phyloP scores from a whole-genome alignment of 306 rosid species.

The Abrus precatorius region DNA sequence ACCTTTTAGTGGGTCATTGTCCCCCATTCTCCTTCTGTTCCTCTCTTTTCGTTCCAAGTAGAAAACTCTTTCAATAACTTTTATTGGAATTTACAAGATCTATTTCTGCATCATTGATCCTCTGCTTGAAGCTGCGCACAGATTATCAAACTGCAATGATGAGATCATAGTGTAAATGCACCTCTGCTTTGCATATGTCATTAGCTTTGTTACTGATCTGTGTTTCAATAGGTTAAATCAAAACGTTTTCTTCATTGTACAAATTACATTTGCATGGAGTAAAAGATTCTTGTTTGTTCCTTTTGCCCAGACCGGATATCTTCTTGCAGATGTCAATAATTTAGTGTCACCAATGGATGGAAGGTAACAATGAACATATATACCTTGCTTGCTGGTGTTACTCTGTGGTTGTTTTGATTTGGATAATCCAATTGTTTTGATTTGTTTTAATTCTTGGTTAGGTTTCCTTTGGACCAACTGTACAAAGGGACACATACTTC shows the following conservation, averaged over 20 bases:
- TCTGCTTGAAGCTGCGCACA: neutral
- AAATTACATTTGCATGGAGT: slow-evolving; percentile 17
- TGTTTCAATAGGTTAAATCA: neutral
- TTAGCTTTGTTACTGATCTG: neutral
- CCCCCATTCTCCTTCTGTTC: neutral
- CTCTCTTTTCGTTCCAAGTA: neutral
- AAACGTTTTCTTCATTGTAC: neutral
- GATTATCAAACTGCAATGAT: neutral
- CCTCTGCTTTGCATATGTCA: neutral
- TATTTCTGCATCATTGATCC: neutral
- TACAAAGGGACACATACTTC: slow-evolving; percentile 41
- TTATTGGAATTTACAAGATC: slow-evolving; percentile 1
- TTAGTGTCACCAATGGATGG: slow-evolving; percentile 53
- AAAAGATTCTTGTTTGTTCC: slow-evolving; percentile 20
- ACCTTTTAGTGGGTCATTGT: neutral
- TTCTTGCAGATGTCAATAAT: slow-evolving; percentile 49
- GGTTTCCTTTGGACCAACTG: slow-evolving; percentile 76
- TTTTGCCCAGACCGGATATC: slow-evolving; percentile 58
- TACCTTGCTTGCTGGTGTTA: neutral
- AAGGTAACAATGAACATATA: slow-evolving; percentile 55
- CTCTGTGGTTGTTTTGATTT: neutral
- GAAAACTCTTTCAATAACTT: slow-evolving; percentile 6
- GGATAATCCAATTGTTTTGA: slow-evolving; percentile 13
- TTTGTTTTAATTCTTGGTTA: slow-evolving; percentile 46
- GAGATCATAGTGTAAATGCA: slow-evolving; percentile 1